These are phyloP conservation scores for Zygotorulaspora sp. DNA, from an alignment of 805 yeast genomes.

Conservation along the genomic window DNA sequence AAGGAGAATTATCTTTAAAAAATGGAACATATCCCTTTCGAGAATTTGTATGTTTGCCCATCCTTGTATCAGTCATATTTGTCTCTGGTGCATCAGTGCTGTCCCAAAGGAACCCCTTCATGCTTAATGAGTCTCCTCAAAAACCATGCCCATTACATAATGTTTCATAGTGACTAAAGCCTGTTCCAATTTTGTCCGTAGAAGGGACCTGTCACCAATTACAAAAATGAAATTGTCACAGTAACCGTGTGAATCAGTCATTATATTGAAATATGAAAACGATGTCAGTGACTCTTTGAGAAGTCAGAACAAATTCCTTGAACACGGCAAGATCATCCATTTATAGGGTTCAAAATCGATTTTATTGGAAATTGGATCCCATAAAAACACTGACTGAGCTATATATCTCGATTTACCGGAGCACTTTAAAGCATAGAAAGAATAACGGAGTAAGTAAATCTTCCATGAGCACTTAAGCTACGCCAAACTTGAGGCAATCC, in stretches of 20 bases:
- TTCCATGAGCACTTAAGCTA: too few relatives aligned
- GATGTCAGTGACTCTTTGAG: slow-evolving; percentile 91
- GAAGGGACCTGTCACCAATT: slow-evolving; percentile 53
- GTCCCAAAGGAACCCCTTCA: slow-evolving; percentile 72
- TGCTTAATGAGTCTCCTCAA: slow-evolving; percentile 39
- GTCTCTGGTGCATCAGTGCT: slow-evolving; percentile 89
- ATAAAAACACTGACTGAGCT: too few relatives aligned
- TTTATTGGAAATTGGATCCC: too few relatives aligned
- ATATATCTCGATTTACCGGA: too few relatives aligned
- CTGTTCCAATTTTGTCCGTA: slow-evolving; percentile 44
- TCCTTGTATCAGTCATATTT: slow-evolving; percentile 89
- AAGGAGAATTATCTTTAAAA: slow-evolving; percentile 65
- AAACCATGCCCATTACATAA: slow-evolving; percentile 96
- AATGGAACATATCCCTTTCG: slow-evolving; percentile 80
- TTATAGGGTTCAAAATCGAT: too few relatives aligned
- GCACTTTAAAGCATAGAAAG: too few relatives aligned
- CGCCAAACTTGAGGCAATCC: too few relatives aligned
- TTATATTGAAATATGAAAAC: slow-evolving; percentile 73
- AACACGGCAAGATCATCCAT: too few relatives aligned
- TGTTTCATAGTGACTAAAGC: slow-evolving; percentile 89
- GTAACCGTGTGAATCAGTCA: slow-evolving; percentile 94
- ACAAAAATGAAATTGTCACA: slow-evolving; percentile 94
- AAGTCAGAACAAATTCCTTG: slow-evolving; percentile 59
- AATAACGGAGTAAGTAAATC: too few relatives aligned
- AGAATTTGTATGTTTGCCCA: slow-evolving; percentile 84